Evolutionary conservation across 179 eudicot species (phyloP).

Genomic region (Vitellaria paradoxa): DNA sequence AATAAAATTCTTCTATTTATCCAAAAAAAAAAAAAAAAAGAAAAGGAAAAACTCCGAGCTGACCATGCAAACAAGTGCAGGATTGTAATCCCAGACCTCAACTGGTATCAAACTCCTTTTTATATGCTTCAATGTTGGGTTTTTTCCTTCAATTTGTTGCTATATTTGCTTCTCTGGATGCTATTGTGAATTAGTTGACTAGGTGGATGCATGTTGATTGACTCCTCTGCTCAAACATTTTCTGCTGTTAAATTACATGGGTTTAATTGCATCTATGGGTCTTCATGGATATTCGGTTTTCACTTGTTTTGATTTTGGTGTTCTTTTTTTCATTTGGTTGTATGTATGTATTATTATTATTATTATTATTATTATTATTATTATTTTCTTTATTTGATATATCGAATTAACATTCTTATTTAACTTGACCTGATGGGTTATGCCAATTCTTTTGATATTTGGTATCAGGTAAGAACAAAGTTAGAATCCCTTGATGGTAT

Average conservation of each 20-base stretch:
- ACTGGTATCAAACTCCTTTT: neutral
- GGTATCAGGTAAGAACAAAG: conserved; percentile 75
- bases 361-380: conserved; percentile 6
- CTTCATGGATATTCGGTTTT: neutral
- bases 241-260: neutral
- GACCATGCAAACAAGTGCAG: neutral
- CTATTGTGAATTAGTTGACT: neutral
- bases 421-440: conserved; percentile 13
- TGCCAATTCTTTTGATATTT: conserved; percentile 23
- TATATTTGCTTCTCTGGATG: neutral
- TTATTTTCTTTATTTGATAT: neutral
- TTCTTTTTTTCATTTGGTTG: neutral
- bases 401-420: neutral
- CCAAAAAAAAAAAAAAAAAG: neutral
- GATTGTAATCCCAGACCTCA: neutral
- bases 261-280: neutral
- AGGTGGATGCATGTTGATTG: neutral
- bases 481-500: conserved; percentile 87
- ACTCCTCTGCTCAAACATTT: neutral
- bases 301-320: neutral
- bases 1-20: too few relatives aligned
- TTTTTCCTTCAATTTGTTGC: neutral
- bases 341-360: neutral
- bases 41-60: neutral
- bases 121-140: neutral